These are phyloP conservation scores for Uronychia setigera DNA, from an alignment of 73 alveolate species.

Conservation along the genomic window DNA sequence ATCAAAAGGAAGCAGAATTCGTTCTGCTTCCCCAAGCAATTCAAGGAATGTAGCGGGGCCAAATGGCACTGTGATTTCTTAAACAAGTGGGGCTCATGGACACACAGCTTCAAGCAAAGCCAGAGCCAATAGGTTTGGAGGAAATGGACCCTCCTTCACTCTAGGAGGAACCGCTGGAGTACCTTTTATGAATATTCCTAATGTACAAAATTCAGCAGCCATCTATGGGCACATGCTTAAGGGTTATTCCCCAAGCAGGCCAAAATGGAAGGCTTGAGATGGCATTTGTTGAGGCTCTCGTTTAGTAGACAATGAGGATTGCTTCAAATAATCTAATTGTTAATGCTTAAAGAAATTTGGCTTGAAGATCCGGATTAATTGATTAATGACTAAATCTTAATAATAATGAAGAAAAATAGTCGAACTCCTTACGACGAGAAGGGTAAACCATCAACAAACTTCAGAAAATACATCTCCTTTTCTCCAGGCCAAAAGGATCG, in stretches of 20 bases:
- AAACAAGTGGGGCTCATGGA: background rate
- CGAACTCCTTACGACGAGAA: background rate
- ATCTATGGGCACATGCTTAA: slow-evolving; percentile 6
- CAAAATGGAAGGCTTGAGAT: slow-evolving; percentile 38
- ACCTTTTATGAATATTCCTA: background rate
- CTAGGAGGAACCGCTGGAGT: background rate
- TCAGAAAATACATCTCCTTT: background rate
- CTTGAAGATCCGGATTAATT: too few relatives aligned
- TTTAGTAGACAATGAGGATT: too few relatives aligned
- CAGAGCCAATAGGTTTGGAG: background rate
- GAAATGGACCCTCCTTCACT: background rate
- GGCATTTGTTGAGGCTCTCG: too few relatives aligned
- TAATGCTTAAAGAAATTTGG: too few relatives aligned
- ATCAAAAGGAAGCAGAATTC: background rate
- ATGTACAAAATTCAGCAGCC: background rate
- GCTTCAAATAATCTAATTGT: too few relatives aligned
- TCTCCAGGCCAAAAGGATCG: background rate
- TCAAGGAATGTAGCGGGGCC: background rate
- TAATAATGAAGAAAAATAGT: background rate
- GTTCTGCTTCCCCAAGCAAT: slow-evolving; percentile 11
- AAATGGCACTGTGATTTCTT: background rate
- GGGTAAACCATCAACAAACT: background rate
- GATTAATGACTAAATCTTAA: too few relatives aligned
- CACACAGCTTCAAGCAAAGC: background rate
- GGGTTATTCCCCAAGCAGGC: slow-evolving; percentile 57